Evolutionary conservation across 257 asterid genomes (phyloP).

Genomic region (Nicotiana knightiana): DNA sequence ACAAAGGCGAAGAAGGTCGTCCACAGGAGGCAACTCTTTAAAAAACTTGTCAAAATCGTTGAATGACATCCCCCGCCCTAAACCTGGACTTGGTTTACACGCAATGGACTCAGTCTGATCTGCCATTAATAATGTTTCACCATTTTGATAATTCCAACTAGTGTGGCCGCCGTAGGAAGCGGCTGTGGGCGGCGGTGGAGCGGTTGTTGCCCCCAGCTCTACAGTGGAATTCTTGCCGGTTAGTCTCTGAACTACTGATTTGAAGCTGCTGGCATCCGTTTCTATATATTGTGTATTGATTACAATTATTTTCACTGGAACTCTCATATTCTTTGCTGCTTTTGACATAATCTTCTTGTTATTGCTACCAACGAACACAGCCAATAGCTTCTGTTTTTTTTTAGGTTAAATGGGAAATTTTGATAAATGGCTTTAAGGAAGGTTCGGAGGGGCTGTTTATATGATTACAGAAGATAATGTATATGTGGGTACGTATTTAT

Average conservation of each 20-base stretch:
- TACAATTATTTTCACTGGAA: conserved; percentile 35
- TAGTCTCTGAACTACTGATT: conserved; percentile 41
- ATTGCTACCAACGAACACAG: too few relatives aligned
- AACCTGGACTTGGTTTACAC: neutral
- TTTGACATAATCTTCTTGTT: neutral
- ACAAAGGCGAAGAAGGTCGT: conserved; percentile 25
- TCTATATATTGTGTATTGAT: conserved; percentile 42
- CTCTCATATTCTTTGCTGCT: neutral
- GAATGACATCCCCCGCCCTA: conserved; percentile 31
- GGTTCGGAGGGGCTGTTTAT: neutral
- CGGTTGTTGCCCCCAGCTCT: neutral
- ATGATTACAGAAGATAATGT: neutral
- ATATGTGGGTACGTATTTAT: neutral
- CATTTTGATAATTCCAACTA: neutral
- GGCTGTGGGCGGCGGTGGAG: neutral
- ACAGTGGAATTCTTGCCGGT: conserved; percentile 37
- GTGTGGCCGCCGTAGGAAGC: neutral
- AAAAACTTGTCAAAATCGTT: conserved; percentile 35
- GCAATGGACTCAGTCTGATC: too few relatives aligned
- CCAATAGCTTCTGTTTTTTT: too few relatives aligned
- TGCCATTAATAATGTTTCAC: too few relatives aligned
- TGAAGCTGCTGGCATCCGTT: conserved; percentile 36
- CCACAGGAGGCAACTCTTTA: conserved; percentile 34
- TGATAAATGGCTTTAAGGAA: neutral
- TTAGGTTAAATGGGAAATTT: neutral